Percentiles rank a stretch among this genome's conserved stretches.
These are phyloP conservation scores for Xylaria digitata DNA, from an alignment of 2,329 filamentous ascomycete genomes.

Conservation along the genomic window DNA sequence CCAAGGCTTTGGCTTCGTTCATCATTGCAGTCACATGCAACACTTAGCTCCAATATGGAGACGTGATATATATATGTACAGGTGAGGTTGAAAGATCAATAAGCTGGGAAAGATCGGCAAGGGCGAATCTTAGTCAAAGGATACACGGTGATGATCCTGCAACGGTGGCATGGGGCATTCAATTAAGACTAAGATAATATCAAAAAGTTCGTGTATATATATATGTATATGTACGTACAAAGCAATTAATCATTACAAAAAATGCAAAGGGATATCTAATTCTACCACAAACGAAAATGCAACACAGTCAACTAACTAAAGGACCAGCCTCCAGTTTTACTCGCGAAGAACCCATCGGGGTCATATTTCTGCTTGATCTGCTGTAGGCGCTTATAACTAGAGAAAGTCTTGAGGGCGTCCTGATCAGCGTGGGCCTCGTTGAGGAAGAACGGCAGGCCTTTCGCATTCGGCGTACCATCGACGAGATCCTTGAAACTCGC, in stretches of 20 bases:
- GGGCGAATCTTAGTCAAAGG: too few relatives aligned
- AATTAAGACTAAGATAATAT: too few relatives aligned
- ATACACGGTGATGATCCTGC: too few relatives aligned
- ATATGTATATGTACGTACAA: neutral
- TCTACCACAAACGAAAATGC: neutral
- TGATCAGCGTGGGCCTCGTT: constrained; percentile 33
- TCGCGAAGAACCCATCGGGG: constrained; percentile 30
- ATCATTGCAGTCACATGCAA: too few relatives aligned
- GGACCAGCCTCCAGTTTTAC: constrained; percentile 31
- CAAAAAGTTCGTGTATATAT: neutral
- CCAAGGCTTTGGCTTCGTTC: too few relatives aligned
- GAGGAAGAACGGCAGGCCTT: constrained; percentile 27
- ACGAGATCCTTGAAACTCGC: constrained; percentile 32
- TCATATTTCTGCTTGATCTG: constrained; percentile 33
- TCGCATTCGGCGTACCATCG: constrained; percentile 31
- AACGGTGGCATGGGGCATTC: too few relatives aligned
- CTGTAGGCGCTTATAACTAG: constrained; percentile 18
- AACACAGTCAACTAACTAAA: constrained; percentile 14
- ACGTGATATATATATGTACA: too few relatives aligned
- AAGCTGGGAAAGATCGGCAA: too few relatives aligned
- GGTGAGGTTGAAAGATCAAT: too few relatives aligned
- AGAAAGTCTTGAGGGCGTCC: constrained; percentile 29
- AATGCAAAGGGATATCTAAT: constrained; percentile 4
- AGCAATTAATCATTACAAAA: constrained; percentile 1
- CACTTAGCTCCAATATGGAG: too few relatives aligned